Conservation (phyloP, 768 basidiomycete species). For the Agaricus bisporus region DNA sequence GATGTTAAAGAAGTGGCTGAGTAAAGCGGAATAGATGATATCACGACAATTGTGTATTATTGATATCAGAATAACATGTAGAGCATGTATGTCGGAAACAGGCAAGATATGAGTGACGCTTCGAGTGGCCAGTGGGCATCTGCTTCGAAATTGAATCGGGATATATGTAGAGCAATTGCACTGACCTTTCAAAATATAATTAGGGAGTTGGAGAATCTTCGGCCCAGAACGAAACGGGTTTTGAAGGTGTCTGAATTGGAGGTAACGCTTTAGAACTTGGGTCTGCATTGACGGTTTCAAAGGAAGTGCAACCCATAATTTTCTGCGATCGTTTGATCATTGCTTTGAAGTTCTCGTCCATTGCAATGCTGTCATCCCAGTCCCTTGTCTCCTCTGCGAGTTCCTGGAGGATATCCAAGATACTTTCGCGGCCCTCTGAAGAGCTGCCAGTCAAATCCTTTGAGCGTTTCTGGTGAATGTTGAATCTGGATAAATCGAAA, state of each 20-base stretch:
- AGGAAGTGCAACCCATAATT: background rate
- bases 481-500: background rate
- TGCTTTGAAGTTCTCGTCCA: conserved; percentile 40
- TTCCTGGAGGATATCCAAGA: conserved; percentile 40
- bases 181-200: background rate
- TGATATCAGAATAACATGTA: background rate
- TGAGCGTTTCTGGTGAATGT: background rate
- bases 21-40: conserved; percentile 37
- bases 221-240: background rate
- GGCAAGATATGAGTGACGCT: background rate
- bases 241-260: background rate
- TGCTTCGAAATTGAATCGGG: background rate
- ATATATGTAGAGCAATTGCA: background rate
- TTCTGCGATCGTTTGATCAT: conserved; percentile 31
- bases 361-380: conserved; percentile 44
- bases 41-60: background rate
- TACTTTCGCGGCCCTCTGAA: conserved; percentile 16
- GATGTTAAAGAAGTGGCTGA: conserved; percentile 75
- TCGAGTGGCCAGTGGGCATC: background rate
- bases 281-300: conserved; percentile 5
- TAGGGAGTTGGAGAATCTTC: background rate
- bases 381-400: conserved; percentile 43
- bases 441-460: background rate
- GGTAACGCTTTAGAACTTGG: background rate
- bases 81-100: background rate